These are phyloP conservation scores for Clitoria ternatea DNA, from an alignment of 306 rosid genomes.

Conservation along the genomic window DNA sequence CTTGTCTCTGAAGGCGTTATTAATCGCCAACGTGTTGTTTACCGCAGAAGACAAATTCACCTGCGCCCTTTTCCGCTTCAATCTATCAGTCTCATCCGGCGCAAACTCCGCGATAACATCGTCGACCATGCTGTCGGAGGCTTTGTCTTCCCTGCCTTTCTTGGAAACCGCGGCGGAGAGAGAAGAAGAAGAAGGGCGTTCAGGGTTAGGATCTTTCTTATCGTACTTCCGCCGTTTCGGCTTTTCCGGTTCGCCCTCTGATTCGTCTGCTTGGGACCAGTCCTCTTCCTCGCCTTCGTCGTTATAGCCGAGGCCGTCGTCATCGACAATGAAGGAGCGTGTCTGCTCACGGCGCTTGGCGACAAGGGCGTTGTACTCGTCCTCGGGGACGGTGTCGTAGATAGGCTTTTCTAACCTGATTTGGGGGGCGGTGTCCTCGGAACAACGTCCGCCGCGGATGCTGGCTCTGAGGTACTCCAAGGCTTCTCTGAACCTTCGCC, in stretches of 20 bases:
- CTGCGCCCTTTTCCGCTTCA: constrained; percentile 54
- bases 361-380: constrained; percentile 76
- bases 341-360: constrained; percentile 83
- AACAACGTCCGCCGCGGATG: constrained; percentile 57
- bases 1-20: not conserved
- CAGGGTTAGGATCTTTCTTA: constrained; percentile 54
- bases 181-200: constrained; percentile 55
- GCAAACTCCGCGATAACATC: constrained; percentile 88
- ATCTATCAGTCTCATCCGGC: constrained; percentile 73
- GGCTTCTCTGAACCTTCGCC: constrained; percentile 46
- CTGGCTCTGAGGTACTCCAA: constrained; percentile 70
- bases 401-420: constrained; percentile 73
- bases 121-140: constrained; percentile 63
- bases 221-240: constrained; percentile 60
- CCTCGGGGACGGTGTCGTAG: constrained; percentile 69
- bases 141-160: constrained; percentile 62
- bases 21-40: not conserved
- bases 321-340: constrained; percentile 68
- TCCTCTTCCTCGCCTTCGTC: constrained; percentile 98
- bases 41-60: not conserved
- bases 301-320: constrained; percentile 76
- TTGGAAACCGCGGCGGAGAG: constrained; percentile 79
- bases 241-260: constrained; percentile 55
- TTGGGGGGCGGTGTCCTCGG: constrained; percentile 52
- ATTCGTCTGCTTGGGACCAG: constrained; percentile 82